These are phyloP conservation scores for Yamadazyma trypodendri DNA, from an alignment of 1,139 yeast species.

Conservation along the genomic window DNA sequence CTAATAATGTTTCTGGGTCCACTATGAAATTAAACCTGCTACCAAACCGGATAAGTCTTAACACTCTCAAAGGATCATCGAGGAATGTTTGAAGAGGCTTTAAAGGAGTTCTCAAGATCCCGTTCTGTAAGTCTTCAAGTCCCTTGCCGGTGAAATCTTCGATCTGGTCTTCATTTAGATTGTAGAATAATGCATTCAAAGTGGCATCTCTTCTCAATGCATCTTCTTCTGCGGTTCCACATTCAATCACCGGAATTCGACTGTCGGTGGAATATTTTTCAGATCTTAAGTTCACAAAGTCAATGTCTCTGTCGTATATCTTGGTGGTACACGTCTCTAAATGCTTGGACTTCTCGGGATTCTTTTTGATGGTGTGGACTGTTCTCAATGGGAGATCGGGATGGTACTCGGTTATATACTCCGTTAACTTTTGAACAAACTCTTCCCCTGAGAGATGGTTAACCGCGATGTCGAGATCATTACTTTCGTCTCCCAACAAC, in stretches of 20 bases:
- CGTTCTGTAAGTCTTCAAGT: constrained; percentile 62
- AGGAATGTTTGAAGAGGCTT: constrained; percentile 79
- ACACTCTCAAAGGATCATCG: constrained; percentile 90
- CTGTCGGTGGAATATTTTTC: constrained; percentile 83
- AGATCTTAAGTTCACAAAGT: constrained; percentile 85
- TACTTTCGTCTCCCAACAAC: constrained; percentile 70
- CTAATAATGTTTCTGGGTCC: constrained; percentile 55
- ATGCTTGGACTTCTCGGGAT: constrained; percentile 95
- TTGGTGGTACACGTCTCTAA: constrained; percentile 94
- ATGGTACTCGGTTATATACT: constrained; percentile 46
- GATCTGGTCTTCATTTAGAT: constrained; percentile 60
- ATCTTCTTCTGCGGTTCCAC: constrained; percentile 91
- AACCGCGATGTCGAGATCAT: constrained; percentile 90
- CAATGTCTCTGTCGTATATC: constrained; percentile 77
- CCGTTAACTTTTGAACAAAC: constrained; percentile 68
- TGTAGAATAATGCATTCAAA: constrained; percentile 84
- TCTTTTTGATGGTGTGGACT: constrained; percentile 81
- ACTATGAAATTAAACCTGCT: constrained; percentile 70
- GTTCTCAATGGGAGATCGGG: constrained; percentile 46
- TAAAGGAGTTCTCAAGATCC: constrained; percentile 83
- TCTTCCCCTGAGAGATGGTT: constrained; percentile 81
- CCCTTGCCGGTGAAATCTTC: constrained; percentile 88
- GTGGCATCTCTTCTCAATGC: constrained; percentile 95
- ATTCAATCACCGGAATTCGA: constrained; percentile 72
- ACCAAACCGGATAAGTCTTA: constrained; percentile 83